These are phyloP conservation scores for Tricholoma sp. DNA, from an alignment of 768 basidiomycete species.

Conservation along the genomic window DNA sequence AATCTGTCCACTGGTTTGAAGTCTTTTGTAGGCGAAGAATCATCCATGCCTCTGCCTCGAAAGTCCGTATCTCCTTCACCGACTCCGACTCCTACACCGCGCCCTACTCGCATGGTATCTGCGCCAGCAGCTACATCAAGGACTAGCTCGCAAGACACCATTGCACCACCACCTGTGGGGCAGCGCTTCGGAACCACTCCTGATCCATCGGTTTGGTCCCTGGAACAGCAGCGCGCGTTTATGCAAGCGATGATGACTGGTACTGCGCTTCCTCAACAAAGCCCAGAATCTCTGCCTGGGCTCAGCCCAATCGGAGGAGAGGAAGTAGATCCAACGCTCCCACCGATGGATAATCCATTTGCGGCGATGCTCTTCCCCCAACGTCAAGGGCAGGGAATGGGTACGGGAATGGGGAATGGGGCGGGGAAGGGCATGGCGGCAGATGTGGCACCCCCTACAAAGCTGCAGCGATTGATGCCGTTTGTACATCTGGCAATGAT, in stretches of 20 bases:
- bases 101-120: conserved; percentile 9
- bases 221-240: conserved; percentile 65
- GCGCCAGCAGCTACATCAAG: conserved; percentile 19
- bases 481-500: conserved; percentile 59
- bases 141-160: not conserved
- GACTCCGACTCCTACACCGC: conserved; percentile 11
- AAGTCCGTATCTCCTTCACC: conserved; percentile 25
- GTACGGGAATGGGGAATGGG: conserved; percentile 14
- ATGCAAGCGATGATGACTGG: conserved; percentile 57
- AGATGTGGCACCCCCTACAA: conserved; percentile 29
- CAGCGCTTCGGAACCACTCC: conserved; percentile 22
- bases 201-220: conserved; percentile 59
- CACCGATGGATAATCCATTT: conserved; percentile 41
- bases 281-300: conserved; percentile 11
- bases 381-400: conserved; percentile 14
- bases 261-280: conserved; percentile 10
- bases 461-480: conserved; percentile 57
- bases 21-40: conserved; percentile 44
- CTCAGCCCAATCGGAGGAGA: conserved; percentile 8
- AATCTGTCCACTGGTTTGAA: conserved; percentile 22
- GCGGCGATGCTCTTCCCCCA: conserved; percentile 37
- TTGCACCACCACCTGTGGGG: conserved; percentile 12
- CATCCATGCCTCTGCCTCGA: conserved; percentile 29
- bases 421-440: conserved; percentile 22
- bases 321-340: conserved; percentile 20